Percentiles rank a stretch among this genome's conserved stretches.
Evolutionary conservation across 208 protist species (phyloP).

Genomic region (Trichomonas tenax): DNA sequence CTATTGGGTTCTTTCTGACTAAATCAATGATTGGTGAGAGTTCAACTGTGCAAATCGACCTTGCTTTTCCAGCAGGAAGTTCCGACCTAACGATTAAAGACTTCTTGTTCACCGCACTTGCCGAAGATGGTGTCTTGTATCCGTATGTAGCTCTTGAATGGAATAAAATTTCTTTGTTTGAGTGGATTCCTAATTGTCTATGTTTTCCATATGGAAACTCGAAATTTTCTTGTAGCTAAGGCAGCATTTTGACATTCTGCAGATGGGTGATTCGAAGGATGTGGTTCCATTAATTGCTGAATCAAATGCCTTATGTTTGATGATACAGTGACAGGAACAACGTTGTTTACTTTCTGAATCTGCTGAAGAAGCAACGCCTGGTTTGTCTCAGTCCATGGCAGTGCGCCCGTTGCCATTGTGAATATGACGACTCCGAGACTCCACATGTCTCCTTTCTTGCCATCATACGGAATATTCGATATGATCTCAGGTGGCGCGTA

Average conservation of each 20-base stretch:
- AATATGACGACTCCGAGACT: not conserved
- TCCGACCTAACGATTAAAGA: not conserved
- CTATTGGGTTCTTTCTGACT: not conserved
- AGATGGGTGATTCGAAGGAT: not conserved
- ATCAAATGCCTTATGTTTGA: not conserved
- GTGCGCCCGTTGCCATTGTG: not conserved
- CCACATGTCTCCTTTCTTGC: not conserved
- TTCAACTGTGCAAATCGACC: not conserved
- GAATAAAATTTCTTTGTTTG: not conserved
- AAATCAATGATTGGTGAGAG: not conserved
- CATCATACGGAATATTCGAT: not conserved
- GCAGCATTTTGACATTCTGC: not conserved
- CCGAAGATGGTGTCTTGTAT: not conserved
- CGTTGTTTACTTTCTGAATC: not conserved
- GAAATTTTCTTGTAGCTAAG: not conserved
- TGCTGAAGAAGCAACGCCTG: not conserved
- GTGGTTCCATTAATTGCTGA: not conserved
- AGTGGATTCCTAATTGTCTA: not conserved
- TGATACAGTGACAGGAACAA: not conserved
- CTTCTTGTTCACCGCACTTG: not conserved
- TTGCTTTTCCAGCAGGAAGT: not conserved
- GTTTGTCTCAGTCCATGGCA: not conserved
- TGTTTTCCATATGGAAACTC: not conserved
- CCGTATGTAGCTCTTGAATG: not conserved
- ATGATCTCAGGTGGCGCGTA: not conserved